Evolutionary conservation across 768 basidiomycete species (phyloP), one percentile per base, ranked within the genome.

Genomic region (Collybia nuda): DNA sequence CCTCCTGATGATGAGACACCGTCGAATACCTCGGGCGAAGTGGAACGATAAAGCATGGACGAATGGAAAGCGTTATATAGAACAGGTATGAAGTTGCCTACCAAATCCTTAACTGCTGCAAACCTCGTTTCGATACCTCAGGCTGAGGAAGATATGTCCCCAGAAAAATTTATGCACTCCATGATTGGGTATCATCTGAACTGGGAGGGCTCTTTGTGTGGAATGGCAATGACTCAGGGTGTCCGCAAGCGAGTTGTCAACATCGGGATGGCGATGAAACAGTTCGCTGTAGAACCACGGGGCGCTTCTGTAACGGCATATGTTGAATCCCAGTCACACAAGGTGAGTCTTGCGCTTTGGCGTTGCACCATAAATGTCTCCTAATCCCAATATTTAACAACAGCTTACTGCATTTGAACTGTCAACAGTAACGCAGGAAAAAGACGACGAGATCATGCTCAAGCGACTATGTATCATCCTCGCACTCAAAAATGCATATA

Each of bases 191-290:
- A 91, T 57, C 86, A 88, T 51, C 79, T 88, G 40, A 75, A 82
- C 1, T 83, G 77, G 56, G 81, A 85, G 52, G 79, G 78, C 50
- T 86, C 85, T 8, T 64, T 91, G 7, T 82, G 88, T 47, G 88
- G 85, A n/a, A 90, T 91, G 86, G 83, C 85, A 35, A 89, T 93
- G 80, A 87, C 87, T 1, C 89, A 92, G 57, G 90, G 90, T 2
- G 75, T 77, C 8, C 82, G 84, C 48, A 78, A 81, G 40, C 83
- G 87, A 50, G 90, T 93, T 42, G 74, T 88, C 57, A 90, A 90
- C 66, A 84, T 93, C 58, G 90, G 90, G 1, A 72, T 92, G n/a
- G 89, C 86, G 3, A 78, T 90, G 61, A 85, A 88, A 57, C 82
- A 83, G 44, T 72, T 88, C 44, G 73, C 69, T 32, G 79, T 86